A percentile compares a stretch with the other conserved stretches of the same genome.
phyloP scores from a whole-genome alignment of 2,329 filamentous ascomycete genomes.

The Camptophora hylomeconis region DNA sequence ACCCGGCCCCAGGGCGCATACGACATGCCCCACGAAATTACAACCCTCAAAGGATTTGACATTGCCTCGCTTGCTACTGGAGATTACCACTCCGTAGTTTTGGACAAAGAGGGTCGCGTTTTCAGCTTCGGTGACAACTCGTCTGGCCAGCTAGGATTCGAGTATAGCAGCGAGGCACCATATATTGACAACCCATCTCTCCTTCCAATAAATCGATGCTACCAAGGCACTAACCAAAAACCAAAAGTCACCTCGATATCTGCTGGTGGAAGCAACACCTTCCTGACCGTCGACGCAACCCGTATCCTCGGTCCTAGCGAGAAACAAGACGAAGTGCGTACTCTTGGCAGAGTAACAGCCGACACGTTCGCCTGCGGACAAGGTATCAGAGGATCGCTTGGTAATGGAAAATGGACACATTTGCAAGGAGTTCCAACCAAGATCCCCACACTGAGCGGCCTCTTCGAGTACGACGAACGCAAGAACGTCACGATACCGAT shows the following conservation, averaged over 20 bases:
- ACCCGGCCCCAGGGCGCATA: constrained; percentile 65
- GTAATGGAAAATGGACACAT: constrained; percentile 82
- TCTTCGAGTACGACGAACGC: constrained; percentile 77
- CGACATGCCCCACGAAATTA: constrained; percentile 71
- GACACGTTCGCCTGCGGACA: constrained; percentile 82
- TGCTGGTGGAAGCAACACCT: constrained; percentile 77
- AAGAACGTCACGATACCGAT: constrained; percentile 60
- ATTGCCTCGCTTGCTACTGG: constrained; percentile 67
- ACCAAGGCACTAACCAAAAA: constrained; percentile 49
- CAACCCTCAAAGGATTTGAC: constrained; percentile 55
- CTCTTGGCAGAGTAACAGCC: constrained; percentile 46
- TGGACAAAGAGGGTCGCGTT: constrained; percentile 62
- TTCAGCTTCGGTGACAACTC: constrained; percentile 89
- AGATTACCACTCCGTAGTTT: constrained; percentile 70
- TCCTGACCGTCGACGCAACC: constrained; percentile 70
- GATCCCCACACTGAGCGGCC: constrained; percentile 67
- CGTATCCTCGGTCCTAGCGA: constrained; percentile 38
- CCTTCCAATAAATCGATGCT: constrained; percentile 59
- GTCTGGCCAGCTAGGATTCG: constrained; percentile 79
- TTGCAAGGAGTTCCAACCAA: constrained; percentile 65
- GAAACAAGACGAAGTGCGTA: constrained; percentile 26
- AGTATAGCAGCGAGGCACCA: constrained; percentile 48
- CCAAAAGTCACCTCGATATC: constrained; percentile 64
- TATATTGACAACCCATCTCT: constrained; percentile 57
- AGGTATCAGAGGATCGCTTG: constrained; percentile 71